Evolutionary conservation across 2,329 filamentous ascomycete species (phyloP).

Genomic region (Bimuria novae-zelandiae): DNA sequence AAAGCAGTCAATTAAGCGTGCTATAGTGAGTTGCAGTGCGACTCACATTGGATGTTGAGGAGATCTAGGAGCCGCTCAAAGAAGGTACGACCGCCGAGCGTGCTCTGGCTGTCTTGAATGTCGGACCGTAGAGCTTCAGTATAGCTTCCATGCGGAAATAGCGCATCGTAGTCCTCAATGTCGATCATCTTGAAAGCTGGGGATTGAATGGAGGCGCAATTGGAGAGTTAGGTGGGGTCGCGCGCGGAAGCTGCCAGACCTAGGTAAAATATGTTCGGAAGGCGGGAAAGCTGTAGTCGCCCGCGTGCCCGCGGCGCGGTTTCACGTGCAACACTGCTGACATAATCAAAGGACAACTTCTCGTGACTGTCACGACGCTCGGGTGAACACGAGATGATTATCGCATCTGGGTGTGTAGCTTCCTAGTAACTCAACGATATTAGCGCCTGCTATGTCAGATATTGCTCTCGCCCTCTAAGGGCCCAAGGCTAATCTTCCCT

Average conservation of each 20-base stretch:
- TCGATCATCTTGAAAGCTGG: constrained; percentile 59
- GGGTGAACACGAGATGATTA: too few relatives aligned
- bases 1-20: constrained; percentile 1
- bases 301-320: too few relatives aligned
- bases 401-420: too few relatives aligned
- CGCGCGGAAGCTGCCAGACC: constrained; percentile 3
- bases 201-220: not conserved
- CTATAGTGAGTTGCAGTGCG: not conserved
- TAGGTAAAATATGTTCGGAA: constrained; percentile 1
- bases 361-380: not conserved
- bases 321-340: constrained; percentile 10
- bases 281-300: too few relatives aligned
- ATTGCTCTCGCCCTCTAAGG: too few relatives aligned
- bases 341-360: not conserved
- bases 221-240: not conserved
- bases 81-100: constrained; percentile 72
- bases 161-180: constrained; percentile 68
- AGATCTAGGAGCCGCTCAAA: constrained; percentile 77
- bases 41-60: constrained; percentile 71
- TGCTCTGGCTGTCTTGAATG: constrained; percentile 69
- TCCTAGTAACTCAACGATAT: too few relatives aligned
- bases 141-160: constrained; percentile 58
- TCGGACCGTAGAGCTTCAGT: constrained; percentile 51
- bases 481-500: too few relatives aligned
- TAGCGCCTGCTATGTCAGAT: too few relatives aligned